A percentile compares a stretch with the other conserved stretches of the same genome.
These are phyloP conservation scores for Moesziomyces aphidis DNA, from an alignment of 1,284 basidiomycete genomes.

Conservation along the genomic window DNA sequence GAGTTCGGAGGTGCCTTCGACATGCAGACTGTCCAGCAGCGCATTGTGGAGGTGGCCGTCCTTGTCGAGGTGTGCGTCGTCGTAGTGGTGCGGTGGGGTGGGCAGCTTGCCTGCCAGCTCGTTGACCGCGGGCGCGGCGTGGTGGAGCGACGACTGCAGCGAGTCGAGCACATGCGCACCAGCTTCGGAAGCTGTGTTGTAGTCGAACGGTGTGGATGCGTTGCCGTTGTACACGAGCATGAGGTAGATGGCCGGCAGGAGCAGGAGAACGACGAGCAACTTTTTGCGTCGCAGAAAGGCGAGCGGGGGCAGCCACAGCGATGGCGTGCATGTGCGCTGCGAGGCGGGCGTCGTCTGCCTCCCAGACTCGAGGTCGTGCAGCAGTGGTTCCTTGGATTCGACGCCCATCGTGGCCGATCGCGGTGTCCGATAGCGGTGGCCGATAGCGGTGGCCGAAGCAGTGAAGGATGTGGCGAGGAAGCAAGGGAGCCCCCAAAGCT, in stretches of 20 bases:
- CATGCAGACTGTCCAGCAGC: slow-evolving; percentile 26
- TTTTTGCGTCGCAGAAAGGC: slow-evolving; percentile 41
- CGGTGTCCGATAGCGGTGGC: too few relatives aligned
- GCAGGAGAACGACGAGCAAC: slow-evolving; percentile 11
- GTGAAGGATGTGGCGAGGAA: too few relatives aligned
- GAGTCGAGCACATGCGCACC: slow-evolving; percentile 25
- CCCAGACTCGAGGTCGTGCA: slow-evolving; percentile 33
- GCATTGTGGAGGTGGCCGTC: slow-evolving; percentile 35
- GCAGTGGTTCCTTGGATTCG: slow-evolving; percentile 16
- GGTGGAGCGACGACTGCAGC: slow-evolving; percentile 27
- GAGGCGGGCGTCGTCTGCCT: not conserved
- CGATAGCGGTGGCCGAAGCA: too few relatives aligned
- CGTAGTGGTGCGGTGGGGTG: slow-evolving; percentile 9
- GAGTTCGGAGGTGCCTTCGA: slow-evolving; percentile 25
- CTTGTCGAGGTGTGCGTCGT: slow-evolving; percentile 23
- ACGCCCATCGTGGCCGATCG: slow-evolving; percentile 18
- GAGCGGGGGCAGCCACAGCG: slow-evolving; percentile 30
- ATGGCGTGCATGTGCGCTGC: slow-evolving; percentile 7
- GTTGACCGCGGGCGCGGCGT: slow-evolving; percentile 31
- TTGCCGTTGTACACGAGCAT: slow-evolving; percentile 31
- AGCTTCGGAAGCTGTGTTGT: not conserved
- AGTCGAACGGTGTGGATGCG: slow-evolving; percentile 7
- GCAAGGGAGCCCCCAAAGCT: too few relatives aligned
- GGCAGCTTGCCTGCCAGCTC: slow-evolving; percentile 25
- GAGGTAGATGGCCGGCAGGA: slow-evolving; percentile 20